Evolutionary conservation across 1,139 yeast species (phyloP).

Genomic region (Blastobotrys serpentis): DNA sequence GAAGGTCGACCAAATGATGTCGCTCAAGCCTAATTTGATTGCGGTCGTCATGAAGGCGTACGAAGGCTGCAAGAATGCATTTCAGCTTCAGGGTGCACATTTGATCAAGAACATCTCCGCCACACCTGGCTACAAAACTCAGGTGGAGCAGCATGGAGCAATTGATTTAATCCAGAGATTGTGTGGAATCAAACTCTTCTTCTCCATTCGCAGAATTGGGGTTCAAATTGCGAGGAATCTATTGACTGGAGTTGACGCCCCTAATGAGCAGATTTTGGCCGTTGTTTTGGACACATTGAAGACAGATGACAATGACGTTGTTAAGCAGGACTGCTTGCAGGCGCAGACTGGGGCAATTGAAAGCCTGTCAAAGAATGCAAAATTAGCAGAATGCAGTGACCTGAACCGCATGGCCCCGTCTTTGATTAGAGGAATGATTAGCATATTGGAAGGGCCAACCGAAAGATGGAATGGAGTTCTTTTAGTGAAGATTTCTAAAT

Average conservation of each 20-base stretch:
- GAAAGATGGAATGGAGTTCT: constrained; percentile 15
- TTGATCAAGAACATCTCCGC: constrained; percentile 27
- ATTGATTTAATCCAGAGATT: constrained; percentile 23
- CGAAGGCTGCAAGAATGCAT: constrained; percentile 19
- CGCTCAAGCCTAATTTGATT: constrained; percentile 19
- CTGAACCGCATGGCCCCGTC: background rate
- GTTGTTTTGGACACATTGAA: constrained; percentile 1
- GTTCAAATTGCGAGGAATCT: constrained; percentile 15
- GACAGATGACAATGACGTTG: constrained; percentile 20
- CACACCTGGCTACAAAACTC: constrained; percentile 11
- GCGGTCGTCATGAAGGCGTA: constrained; percentile 14
- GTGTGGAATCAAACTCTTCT: constrained; percentile 21
- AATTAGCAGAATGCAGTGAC: background rate
- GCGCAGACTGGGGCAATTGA: constrained; percentile 22
- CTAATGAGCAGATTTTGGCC: background rate
- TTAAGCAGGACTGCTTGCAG: constrained; percentile 20
- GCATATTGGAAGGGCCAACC: background rate
- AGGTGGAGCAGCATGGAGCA: constrained; percentile 20
- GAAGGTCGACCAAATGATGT: constrained; percentile 19
- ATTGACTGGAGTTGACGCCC: background rate
- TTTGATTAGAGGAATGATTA: background rate
- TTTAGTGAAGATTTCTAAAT: constrained; percentile 23
- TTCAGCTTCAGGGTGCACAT: constrained; percentile 32
- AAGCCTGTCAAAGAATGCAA: background rate
- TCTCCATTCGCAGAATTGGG: constrained; percentile 16